Evolutionary conservation across 2,329 filamentous ascomycete genomes (phyloP).

Genomic region (Paracamarosporium sp.): DNA sequence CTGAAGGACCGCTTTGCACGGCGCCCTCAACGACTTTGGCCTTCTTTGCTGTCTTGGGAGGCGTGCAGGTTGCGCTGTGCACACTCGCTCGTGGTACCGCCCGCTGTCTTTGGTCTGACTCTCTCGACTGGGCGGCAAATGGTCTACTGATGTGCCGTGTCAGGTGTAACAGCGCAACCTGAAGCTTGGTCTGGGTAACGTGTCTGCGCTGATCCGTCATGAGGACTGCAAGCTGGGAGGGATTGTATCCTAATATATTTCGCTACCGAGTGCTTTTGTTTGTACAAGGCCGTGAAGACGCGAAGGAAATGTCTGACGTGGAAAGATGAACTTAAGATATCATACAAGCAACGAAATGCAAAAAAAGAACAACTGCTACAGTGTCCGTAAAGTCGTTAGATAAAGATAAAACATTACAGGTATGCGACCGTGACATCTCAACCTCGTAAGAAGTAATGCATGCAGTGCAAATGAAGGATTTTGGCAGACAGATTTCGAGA

Average conservation of each 20-base stretch:
- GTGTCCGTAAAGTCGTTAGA: conserved; percentile 39
- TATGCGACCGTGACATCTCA: conserved; percentile 40
- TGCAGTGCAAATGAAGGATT: conserved; percentile 30
- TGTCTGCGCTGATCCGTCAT: conserved; percentile 17
- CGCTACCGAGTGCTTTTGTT: conserved; percentile 46
- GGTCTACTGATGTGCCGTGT: conserved; percentile 34
- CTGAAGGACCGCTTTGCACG: conserved; percentile 22
- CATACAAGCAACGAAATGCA: conserved; percentile 35
- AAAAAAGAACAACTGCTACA: conserved; percentile 22
- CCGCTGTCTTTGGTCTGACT: conserved; percentile 29
- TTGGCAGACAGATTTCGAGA: conserved; percentile 26
- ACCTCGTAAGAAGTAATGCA: conserved; percentile 37
- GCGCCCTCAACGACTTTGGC: conserved; percentile 23
- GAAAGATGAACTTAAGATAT: conserved; percentile 33
- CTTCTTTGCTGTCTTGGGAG: conserved; percentile 26
- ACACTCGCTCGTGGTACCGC: conserved; percentile 16
- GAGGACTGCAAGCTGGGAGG: conserved; percentile 18
- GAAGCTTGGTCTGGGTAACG: conserved; percentile 15
- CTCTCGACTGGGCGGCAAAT: conserved; percentile 14
- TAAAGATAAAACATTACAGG: conserved; percentile 46
- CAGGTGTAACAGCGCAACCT: conserved; percentile 30
- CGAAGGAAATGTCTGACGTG: conserved; percentile 19
- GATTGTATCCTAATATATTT: conserved; percentile 31
- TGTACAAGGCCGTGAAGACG: conserved; percentile 46
- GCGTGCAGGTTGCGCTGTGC: conserved; percentile 32